Conservation (phyloP, 2,329 filamentous ascomycete genomes). For the Alternaria sp. region DNA sequence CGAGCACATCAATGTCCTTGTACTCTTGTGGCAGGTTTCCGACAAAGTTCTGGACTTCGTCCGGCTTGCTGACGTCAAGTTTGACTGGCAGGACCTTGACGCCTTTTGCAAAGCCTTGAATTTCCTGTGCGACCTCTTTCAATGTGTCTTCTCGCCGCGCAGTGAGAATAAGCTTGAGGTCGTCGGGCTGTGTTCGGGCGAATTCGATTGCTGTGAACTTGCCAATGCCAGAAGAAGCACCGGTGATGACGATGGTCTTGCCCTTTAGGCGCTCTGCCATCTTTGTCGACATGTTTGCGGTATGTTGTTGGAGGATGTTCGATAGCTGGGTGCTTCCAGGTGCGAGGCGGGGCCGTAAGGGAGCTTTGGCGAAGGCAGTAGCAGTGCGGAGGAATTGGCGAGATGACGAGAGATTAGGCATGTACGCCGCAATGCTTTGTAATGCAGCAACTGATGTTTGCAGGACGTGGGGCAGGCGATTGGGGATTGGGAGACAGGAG, state of each 20-base stretch:
- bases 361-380: constrained; percentile 15
- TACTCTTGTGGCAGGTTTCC: constrained; percentile 78
- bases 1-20: constrained; percentile 81
- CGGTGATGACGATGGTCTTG: constrained; percentile 92
- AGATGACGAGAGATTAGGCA: constrained; percentile 24
- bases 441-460: constrained; percentile 5
- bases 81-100: constrained; percentile 81
- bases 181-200: constrained; percentile 78
- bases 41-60: constrained; percentile 77
- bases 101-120: constrained; percentile 73
- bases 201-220: constrained; percentile 86
- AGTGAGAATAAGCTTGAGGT: constrained; percentile 84
- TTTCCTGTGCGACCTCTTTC: constrained; percentile 76
- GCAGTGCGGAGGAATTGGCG: constrained; percentile 23
- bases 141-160: constrained; percentile 84
- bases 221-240: constrained; percentile 92
- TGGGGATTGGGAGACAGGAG: background rate
- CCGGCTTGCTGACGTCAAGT: constrained; percentile 83
- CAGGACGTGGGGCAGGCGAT: background rate
- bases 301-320: constrained; percentile 17
- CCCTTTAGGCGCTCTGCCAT: constrained; percentile 83
- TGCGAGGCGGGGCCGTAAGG: constrained; percentile 15
- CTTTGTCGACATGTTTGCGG: constrained; percentile 69
- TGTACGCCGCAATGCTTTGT: constrained; percentile 19
- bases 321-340: constrained; percentile 11